Evolutionary conservation across 2,329 filamentous ascomycete species (phyloP).

Genomic region (Didymella exigua): DNA sequence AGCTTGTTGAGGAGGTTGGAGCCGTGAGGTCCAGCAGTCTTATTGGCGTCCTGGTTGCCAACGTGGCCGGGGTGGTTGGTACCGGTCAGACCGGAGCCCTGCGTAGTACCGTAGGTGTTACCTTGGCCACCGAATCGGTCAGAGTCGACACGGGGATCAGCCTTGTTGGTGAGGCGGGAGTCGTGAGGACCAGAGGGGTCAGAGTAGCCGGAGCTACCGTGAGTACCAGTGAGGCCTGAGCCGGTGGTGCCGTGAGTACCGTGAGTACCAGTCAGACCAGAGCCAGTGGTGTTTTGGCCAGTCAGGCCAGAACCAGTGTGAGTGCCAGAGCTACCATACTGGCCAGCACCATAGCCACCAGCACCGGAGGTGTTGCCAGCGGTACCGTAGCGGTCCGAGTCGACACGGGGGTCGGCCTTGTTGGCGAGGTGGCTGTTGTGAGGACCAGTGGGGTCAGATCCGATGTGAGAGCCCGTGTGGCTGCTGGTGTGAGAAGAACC

Average conservation of each 20-base stretch:
- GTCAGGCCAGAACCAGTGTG: conserved; percentile 15
- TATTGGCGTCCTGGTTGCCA: conserved; percentile 30
- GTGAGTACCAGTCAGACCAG: conserved; percentile 14
- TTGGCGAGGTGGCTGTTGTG: conserved; percentile 24
- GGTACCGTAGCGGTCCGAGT: conserved; percentile 28
- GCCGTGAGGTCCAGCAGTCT: conserved; percentile 46
- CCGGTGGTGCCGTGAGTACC: conserved; percentile 14
- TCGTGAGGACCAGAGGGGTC: conserved; percentile 42
- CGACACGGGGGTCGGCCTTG: conserved; percentile 32
- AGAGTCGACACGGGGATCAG: conserved; percentile 42
- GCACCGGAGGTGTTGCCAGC: conserved; percentile 23
- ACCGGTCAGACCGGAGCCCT: conserved; percentile 17
- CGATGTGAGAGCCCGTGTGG: conserved; percentile 14
- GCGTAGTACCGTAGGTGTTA: conserved; percentile 23
- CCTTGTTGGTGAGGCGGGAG: conserved; percentile 33
- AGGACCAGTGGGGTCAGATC: conserved; percentile 25
- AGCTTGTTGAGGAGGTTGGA: conserved; percentile 44
- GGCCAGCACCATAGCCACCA: conserved; percentile 11
- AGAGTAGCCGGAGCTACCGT: conserved; percentile 13
- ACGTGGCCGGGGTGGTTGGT: conserved; percentile 21
- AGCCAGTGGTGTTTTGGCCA: conserved; percentile 16
- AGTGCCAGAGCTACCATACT: conserved; percentile 5
- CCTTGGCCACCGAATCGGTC: conserved; percentile 30
- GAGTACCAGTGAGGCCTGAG: conserved; percentile 10
- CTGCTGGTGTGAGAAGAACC: conserved; percentile 6